phyloP scores from a whole-genome alignment of 495 filamentous ascomycete genomes.

The Penicillium waksmanii region DNA sequence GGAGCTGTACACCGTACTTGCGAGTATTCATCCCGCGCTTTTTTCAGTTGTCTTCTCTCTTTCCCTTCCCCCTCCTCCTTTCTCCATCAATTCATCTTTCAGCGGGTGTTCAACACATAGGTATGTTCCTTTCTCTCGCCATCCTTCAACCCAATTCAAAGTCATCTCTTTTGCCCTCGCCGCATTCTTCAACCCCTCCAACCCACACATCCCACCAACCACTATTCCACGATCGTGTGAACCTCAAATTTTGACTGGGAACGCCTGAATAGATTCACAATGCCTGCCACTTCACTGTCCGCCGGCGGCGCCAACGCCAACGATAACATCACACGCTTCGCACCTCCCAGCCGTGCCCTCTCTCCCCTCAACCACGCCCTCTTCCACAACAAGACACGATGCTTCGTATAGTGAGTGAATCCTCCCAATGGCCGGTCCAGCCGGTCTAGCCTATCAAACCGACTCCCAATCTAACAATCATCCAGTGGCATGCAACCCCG shows the following conservation, averaged over 20 bases:
- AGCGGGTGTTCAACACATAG: slow-evolving; percentile 26
- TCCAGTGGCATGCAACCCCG: slow-evolving; percentile 90
- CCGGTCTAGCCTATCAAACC: neutral
- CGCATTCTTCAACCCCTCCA: slow-evolving; percentile 5
- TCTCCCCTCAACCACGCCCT: slow-evolving; percentile 87
- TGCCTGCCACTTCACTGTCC: slow-evolving; percentile 52
- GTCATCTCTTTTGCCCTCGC: slow-evolving; percentile 1
- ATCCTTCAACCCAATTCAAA: slow-evolving; percentile 6
- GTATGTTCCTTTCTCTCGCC: slow-evolving; percentile 16
- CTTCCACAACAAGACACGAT: slow-evolving; percentile 99
- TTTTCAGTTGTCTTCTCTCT: slow-evolving; percentile 33
- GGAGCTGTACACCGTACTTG: slow-evolving; percentile 40
- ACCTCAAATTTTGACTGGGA: neutral
- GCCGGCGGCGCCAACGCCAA: slow-evolving; percentile 68
- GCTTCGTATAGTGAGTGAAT: slow-evolving; percentile 87
- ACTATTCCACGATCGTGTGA: slow-evolving; percentile 5
- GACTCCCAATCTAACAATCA: neutral
- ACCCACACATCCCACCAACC: neutral
- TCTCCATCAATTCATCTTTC: slow-evolving; percentile 23
- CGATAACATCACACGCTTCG: slow-evolving; percentile 97
- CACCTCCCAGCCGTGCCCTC: slow-evolving; percentile 86
- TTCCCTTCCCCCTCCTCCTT: slow-evolving; percentile 23
- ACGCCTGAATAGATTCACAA: slow-evolving; percentile 35
- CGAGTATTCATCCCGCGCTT: slow-evolving; percentile 36
- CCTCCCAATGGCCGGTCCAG: neutral